These are phyloP conservation scores for Jamesozyma gamospora DNA, from an alignment of 805 yeast genomes.

Conservation along the genomic window DNA sequence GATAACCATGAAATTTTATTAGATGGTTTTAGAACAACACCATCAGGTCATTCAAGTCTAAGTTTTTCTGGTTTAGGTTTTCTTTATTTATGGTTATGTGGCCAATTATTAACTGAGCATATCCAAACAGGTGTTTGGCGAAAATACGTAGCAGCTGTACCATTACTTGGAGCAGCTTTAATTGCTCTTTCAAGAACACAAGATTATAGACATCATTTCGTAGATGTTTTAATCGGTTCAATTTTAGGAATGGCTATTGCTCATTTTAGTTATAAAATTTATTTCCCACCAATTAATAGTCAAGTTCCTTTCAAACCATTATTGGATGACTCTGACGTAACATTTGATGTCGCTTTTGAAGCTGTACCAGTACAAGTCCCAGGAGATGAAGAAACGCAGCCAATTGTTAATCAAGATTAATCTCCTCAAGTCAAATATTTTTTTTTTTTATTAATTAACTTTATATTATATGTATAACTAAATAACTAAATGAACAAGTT, in stretches of 20 bases:
- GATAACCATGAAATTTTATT: constrained; percentile 33
- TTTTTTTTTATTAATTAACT: no score
- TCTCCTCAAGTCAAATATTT: no score
- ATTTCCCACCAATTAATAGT: constrained; percentile 32
- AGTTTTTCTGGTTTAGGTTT: constrained; percentile 62
- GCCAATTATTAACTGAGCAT: constrained; percentile 47
- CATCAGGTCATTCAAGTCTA: constrained; percentile 70
- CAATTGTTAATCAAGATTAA: not conserved
- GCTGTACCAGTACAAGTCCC: constrained; percentile 3
- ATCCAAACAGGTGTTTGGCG: constrained; percentile 55
- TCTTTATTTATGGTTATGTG: constrained; percentile 53
- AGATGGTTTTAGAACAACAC: constrained; percentile 77
- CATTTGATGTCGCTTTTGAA: constrained; percentile 15
- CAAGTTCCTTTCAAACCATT: constrained; percentile 32
- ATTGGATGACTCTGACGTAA: constrained; percentile 34
- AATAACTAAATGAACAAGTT: no score
- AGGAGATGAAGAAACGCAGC: constrained; percentile 17
- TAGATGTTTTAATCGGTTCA: constrained; percentile 72
- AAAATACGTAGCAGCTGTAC: constrained; percentile 41
- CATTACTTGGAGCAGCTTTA: constrained; percentile 56
- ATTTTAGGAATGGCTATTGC: constrained; percentile 55
- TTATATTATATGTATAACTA: no score
- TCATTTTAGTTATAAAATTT: constrained; percentile 31
- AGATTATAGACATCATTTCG: constrained; percentile 89
- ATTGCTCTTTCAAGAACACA: constrained; percentile 82